Percentiles rank a stretch among this genome's conserved stretches.
These are phyloP conservation scores for Cercis canadensis DNA, from an alignment of 306 rosid genomes.

Conservation along the genomic window DNA sequence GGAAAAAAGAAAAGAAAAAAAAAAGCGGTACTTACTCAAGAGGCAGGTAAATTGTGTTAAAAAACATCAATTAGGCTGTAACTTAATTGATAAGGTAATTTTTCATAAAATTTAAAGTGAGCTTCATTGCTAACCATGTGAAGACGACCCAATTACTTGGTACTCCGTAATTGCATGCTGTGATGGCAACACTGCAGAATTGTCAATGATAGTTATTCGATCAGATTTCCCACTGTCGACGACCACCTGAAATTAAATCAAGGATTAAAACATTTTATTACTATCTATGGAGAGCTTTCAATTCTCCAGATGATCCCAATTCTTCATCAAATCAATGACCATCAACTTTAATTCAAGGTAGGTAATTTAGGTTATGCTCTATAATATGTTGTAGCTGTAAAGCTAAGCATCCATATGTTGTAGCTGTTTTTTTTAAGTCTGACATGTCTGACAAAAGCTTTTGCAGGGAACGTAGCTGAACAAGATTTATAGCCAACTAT, in stretches of 20 bases:
- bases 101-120: constrained; percentile 10
- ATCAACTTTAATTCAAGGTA: constrained; percentile 16
- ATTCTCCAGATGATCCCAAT: background rate
- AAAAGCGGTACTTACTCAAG: background rate
- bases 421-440: background rate
- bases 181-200: constrained; percentile 49
- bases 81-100: background rate
- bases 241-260: constrained; percentile 68
- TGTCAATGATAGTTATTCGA: constrained; percentile 59
- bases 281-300: constrained; percentile 13
- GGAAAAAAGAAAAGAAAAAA: background rate
- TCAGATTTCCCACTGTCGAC: constrained; percentile 84
- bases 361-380: constrained; percentile 10
- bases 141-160: constrained; percentile 69
- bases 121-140: constrained; percentile 62
- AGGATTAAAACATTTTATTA: constrained; percentile 15
- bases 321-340: constrained; percentile 21
- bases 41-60: background rate
- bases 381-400: constrained; percentile 21
- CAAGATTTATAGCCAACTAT: too few species aligned
- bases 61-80: constrained; percentile 5
- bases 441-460: constrained; percentile 1
- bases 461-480: too few species aligned
- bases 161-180: constrained; percentile 87
- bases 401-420: constrained; percentile 24